phyloP scores from a whole-genome alignment of 345 rosid species.

The Viola odorata region DNA sequence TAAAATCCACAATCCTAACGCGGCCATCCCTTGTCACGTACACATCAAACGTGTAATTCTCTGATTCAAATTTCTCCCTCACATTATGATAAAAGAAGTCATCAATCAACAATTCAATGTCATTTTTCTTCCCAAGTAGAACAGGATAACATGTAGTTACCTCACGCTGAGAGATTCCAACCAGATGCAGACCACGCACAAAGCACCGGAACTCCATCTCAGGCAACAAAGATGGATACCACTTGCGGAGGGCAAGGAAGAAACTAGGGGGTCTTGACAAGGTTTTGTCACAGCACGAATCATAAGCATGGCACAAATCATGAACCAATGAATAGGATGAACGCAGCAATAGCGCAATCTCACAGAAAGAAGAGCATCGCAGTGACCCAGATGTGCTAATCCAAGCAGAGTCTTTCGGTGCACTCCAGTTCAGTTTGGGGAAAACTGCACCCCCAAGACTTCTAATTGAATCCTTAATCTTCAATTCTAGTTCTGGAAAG shows the following conservation, averaged over 20 bases:
- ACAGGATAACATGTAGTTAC: constrained; percentile 67
- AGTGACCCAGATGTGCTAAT: constrained; percentile 65
- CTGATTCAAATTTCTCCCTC: constrained; percentile 46
- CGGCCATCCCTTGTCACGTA: constrained; percentile 45
- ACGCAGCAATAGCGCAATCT: constrained; percentile 56
- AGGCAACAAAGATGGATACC: constrained; percentile 57
- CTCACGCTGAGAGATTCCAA: constrained; percentile 72
- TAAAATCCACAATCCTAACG: constrained; percentile 70
- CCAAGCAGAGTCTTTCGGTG: constrained; percentile 92
- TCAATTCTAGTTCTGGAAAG: constrained; percentile 51
- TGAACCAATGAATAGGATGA: constrained; percentile 73
- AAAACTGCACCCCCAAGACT: constrained; percentile 60
- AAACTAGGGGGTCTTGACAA: constrained; percentile 50
- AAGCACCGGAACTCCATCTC: constrained; percentile 88
- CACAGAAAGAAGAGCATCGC: constrained; percentile 58
- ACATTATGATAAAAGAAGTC: constrained; percentile 42
- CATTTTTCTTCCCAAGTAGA: constrained; percentile 38
- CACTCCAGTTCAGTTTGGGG: constrained; percentile 88
- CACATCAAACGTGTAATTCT: constrained; percentile 60
- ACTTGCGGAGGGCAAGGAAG: constrained; percentile 74
- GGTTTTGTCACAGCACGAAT: constrained; percentile 50
- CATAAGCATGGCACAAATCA: constrained; percentile 74
- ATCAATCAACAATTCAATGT: constrained; percentile 31
- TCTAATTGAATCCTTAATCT: constrained; percentile 58
- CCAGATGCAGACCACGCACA: constrained; percentile 40